Percentiles rank a stretch among this genome's conserved stretches.
These are phyloP conservation scores for Podospora australis DNA, from an alignment of 495 filamentous ascomycete species.

Conservation along the genomic window DNA sequence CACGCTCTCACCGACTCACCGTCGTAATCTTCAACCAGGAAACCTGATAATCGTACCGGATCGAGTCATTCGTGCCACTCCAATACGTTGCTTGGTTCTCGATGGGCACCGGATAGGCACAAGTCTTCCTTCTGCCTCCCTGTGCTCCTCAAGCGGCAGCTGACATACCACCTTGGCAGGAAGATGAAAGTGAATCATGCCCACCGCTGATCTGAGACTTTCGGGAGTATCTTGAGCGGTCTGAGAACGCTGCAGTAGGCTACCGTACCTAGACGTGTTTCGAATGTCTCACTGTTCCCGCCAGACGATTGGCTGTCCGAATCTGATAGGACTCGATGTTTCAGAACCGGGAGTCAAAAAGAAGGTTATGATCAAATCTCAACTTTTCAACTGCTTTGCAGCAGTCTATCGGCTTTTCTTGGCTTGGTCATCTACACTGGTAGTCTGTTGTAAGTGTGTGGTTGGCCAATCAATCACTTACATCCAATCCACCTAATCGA, in stretches of 20 bases:
- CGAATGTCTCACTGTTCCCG: slow-evolving; percentile 1
- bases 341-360: slow-evolving; percentile 3
- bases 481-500: not conserved
- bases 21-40: too few relatives aligned
- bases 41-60: too few relatives aligned
- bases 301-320: not conserved
- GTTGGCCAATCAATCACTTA: not conserved
- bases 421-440: not conserved
- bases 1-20: too few relatives aligned
- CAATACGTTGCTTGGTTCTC: not conserved
- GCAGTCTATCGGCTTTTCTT: not conserved
- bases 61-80: not conserved
- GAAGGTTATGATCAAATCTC: not conserved
- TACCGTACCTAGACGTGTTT: not conserved
- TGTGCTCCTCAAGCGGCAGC: not conserved
- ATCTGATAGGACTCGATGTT: slow-evolving; percentile 4
- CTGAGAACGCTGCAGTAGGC: too few relatives aligned
- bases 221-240: slow-evolving; percentile 1
- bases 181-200: too few relatives aligned
- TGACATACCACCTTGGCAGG: not conserved
- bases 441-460: not conserved
- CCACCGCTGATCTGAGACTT: slow-evolving; percentile 3
- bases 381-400: too few relatives aligned
- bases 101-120: not conserved
- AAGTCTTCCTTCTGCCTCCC: not conserved